phyloP scores from a whole-genome alignment of 2,329 filamentous ascomycete species.

The Dryadomyces quercus-mongolicae region DNA sequence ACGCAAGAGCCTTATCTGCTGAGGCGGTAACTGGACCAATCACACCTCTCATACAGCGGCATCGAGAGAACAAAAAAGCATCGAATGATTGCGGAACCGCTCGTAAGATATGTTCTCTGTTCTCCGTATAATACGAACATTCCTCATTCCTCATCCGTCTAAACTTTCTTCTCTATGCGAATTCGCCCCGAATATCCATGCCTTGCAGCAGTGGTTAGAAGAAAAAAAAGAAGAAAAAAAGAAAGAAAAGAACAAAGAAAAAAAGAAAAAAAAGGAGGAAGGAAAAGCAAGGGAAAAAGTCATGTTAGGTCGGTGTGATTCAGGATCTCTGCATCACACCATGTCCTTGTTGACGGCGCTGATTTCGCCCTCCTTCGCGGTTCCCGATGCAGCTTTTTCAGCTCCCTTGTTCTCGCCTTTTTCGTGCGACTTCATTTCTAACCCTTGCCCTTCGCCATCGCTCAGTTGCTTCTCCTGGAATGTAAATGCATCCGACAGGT shows the following conservation, averaged over 20 bases:
- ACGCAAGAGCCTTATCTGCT: too few relatives aligned
- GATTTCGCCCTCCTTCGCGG: background rate
- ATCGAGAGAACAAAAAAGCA: too few relatives aligned
- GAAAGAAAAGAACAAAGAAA: background rate
- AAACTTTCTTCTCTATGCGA: too few relatives aligned
- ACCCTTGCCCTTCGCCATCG: conserved; percentile 22
- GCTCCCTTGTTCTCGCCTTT: background rate
- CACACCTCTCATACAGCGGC: too few relatives aligned
- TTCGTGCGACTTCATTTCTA: conserved; percentile 31
- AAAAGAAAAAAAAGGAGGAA: background rate
- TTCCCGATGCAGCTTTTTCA: background rate
- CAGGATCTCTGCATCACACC: background rate
- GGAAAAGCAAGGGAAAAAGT: background rate
- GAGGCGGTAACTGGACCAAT: too few relatives aligned
- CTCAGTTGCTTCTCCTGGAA: conserved; percentile 43
- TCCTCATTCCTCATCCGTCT: too few relatives aligned
- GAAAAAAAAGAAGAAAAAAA: background rate
- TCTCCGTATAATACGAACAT: too few relatives aligned
- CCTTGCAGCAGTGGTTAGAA: too few relatives aligned
- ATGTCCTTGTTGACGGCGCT: background rate
- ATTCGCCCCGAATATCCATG: too few relatives aligned
- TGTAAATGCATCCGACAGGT: conserved; percentile 49
- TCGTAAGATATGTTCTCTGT: too few relatives aligned
- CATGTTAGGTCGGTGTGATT: too few relatives aligned
- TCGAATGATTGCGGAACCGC: too few relatives aligned